Evolutionary conservation across 164 flowering plant species (phyloP), one percentile per base, ranked within the genome.

Genomic region (Chloranthus sessilifolius): DNA sequence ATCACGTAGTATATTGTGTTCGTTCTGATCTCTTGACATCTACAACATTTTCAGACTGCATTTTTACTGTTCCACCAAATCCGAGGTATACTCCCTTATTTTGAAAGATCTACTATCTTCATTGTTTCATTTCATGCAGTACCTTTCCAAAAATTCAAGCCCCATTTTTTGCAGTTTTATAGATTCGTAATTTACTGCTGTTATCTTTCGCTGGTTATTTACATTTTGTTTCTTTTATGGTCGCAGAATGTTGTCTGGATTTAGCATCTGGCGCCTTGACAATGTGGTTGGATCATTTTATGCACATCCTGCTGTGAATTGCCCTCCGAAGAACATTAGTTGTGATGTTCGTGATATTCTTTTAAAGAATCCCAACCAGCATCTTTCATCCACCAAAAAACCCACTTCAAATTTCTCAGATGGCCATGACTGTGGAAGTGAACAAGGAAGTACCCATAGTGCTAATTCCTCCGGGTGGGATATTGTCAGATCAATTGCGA

Each of bases 251-350:
- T 41, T 49, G 16, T 66, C 81, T 53, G 97, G 95, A 29, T 87
- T 87, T 71, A 87, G 97, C 73, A 78, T 94, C n/a, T 94, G 99
- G 99, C 97, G 81, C 9, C 23, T 80, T 16, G 96, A 94, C 55
- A 94, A 83, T 77, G 76, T 71, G 45, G 51, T 83, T 61, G 92
- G 95, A 23, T 82, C 95, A 47, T 94, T 81, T 69, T 72, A 68
- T 76, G 95, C 95, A 17, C 95, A 85, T 74, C 55, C 80, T 61
- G 71, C 84, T 5, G 36, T 62, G 33, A 73, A 62, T 11, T 64
- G 40, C 57, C 96, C 95, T 52, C 62, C 85, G 14, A 77, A 65
- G 30, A 50, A 52, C n/a, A 28, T 15, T 60, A 40, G 75, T 51
- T 77, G 20, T 68, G 96, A 85, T 50, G 68, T 89, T 39, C 77